Conservation (phyloP, 139 green algal genomes). For the Volvox africanus region DNA sequence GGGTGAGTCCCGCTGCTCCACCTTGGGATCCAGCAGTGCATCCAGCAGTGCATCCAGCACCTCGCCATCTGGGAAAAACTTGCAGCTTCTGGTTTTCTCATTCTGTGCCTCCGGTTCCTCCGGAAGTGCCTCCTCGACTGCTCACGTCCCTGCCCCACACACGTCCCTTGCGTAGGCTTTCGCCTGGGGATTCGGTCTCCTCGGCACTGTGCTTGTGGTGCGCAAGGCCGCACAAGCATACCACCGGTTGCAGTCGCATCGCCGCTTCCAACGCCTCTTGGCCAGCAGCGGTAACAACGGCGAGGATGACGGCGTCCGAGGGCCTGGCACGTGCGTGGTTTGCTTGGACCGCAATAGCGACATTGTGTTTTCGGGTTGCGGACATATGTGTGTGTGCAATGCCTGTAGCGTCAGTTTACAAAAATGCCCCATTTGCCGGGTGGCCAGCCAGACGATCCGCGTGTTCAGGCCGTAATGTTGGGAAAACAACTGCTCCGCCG, state of each 20-base stretch:
- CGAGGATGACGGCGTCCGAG: not conserved
- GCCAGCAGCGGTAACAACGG: not conserved
- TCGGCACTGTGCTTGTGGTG: constrained; percentile 26
- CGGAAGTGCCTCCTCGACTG: too few relatives aligned
- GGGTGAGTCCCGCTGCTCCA: constrained; percentile 7
- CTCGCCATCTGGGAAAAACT: too few relatives aligned
- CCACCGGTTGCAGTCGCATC: not conserved
- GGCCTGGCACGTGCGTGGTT: constrained; percentile 52
- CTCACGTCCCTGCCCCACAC: too few relatives aligned
- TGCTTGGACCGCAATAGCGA: constrained; percentile 44
- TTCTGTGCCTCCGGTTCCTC: too few relatives aligned
- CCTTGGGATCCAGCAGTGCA: too few relatives aligned
- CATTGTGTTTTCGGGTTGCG: constrained; percentile 50
- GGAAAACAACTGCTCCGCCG: too few relatives aligned
- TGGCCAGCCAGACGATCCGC: constrained; percentile 13
- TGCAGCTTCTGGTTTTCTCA: too few relatives aligned
- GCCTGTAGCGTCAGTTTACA: constrained; percentile 18
- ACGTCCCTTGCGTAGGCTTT: not conserved
- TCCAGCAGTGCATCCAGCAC: too few relatives aligned
- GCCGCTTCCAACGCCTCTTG: not conserved
- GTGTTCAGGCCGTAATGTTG: constrained; percentile 40
- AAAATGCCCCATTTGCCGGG: constrained; percentile 55
- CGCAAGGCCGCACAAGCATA: constrained; percentile 14
- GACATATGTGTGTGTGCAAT: constrained; percentile 54
- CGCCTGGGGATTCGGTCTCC: constrained; percentile 14